phyloP scores from a whole-genome alignment of 768 basidiomycete genomes.

The Pleurotus salmoneostramineus region DNA sequence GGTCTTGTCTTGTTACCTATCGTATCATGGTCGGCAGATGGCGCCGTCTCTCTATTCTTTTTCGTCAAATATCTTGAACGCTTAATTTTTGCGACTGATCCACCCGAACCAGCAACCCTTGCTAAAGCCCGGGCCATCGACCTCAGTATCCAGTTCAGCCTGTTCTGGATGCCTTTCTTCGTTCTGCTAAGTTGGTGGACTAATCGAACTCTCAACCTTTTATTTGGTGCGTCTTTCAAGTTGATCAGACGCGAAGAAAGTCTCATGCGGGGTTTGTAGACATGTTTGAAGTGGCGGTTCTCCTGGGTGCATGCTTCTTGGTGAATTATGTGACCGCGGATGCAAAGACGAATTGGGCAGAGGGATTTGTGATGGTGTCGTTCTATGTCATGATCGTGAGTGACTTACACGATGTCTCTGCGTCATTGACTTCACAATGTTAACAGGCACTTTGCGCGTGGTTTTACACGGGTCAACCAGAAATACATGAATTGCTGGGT shows the following conservation, averaged over 20 bases:
- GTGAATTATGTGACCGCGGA: conserved; percentile 82
- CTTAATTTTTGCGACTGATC: conserved; percentile 26
- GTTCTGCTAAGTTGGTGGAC: conserved; percentile 69
- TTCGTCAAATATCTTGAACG: conserved; percentile 44
- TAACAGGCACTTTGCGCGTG: conserved; percentile 58
- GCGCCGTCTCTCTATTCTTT: conserved; percentile 53
- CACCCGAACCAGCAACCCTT: conserved; percentile 44
- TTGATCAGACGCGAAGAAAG: not conserved
- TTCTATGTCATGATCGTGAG: conserved; percentile 67
- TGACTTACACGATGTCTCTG: not conserved
- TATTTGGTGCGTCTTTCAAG: conserved; percentile 55
- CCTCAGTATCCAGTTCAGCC: conserved; percentile 70
- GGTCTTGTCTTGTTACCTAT: conserved; percentile 70
- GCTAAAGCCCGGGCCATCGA: conserved; percentile 73
- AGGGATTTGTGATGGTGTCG: conserved; percentile 61
- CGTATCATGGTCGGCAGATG: conserved; percentile 73
- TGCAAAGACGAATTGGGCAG: conserved; percentile 76
- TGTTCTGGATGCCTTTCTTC: conserved; percentile 79
- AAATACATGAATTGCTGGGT: conserved; percentile 35
- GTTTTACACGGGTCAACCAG: conserved; percentile 60
- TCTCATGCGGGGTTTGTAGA: conserved; percentile 30
- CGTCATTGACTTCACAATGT: not conserved
- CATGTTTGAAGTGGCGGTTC: conserved; percentile 60
- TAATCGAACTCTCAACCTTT: conserved; percentile 51
- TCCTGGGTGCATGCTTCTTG: conserved; percentile 67